Evolutionary conservation across 805 yeast species (phyloP).

Genomic region (Yamadazyma tumulicola): DNA sequence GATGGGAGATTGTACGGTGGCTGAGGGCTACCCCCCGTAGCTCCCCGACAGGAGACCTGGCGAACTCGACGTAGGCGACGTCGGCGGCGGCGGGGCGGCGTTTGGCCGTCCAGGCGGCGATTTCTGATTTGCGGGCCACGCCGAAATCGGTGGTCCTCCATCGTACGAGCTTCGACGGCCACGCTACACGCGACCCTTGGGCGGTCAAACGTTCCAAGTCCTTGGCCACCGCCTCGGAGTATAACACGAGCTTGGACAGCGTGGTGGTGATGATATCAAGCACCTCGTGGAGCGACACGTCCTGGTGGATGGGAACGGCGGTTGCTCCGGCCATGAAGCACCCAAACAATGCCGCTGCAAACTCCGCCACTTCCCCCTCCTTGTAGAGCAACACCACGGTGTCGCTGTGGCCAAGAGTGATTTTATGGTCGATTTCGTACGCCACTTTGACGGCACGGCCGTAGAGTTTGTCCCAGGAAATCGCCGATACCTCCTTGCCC

Average conservation of each 20-base stretch:
- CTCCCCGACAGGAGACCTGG: slow-evolving; percentile 87
- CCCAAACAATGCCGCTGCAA: slow-evolving; percentile 81
- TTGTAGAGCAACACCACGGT: slow-evolving; percentile 82
- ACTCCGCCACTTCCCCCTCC: slow-evolving; percentile 79
- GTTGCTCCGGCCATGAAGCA: slow-evolving; percentile 91
- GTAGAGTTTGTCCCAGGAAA: slow-evolving; percentile 89
- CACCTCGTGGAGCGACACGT: slow-evolving; percentile 64
- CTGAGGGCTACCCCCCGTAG: slow-evolving; percentile 90
- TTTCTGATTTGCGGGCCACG: slow-evolving; percentile 39
- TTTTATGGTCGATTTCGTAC: slow-evolving; percentile 69
- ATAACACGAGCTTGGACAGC: slow-evolving; percentile 71
- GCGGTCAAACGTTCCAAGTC: slow-evolving; percentile 61
- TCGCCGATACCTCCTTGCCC: slow-evolving; percentile 74
- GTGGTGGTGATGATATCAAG: slow-evolving; percentile 69
- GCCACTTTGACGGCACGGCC: slow-evolving; percentile 84
- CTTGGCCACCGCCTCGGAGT: slow-evolving; percentile 76
- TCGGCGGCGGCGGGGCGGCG: slow-evolving; percentile 34
- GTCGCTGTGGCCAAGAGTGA: slow-evolving; percentile 74
- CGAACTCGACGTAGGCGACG: slow-evolving; percentile 89
- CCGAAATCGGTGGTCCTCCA: slow-evolving; percentile 92
- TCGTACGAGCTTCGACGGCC: slow-evolving; percentile 73
- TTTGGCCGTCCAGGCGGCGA: slow-evolving; percentile 21
- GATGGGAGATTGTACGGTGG: slow-evolving; percentile 83
- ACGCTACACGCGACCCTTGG: slow-evolving; percentile 35
- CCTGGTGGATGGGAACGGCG: slow-evolving; percentile 88